phyloP scores from a whole-genome alignment of 2,329 filamentous ascomycete genomes.

The Capronia coronata region DNA sequence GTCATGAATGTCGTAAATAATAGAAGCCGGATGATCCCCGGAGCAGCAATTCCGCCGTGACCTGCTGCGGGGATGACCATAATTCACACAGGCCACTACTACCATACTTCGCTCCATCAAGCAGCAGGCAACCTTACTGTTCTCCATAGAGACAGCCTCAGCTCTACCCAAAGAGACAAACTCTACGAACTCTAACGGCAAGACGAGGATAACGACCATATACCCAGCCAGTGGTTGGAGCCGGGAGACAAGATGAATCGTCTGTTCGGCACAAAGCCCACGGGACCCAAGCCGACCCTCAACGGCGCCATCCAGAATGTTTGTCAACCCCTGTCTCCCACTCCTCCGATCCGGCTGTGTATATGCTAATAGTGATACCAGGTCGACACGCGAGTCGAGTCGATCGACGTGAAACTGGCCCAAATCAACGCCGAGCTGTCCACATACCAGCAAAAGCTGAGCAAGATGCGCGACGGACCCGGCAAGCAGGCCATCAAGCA shows the following conservation, averaged over 20 bases:
- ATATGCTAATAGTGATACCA: slow-evolving; percentile 31
- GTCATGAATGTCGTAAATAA: not conserved
- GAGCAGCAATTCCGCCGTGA: not conserved
- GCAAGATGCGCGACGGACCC: slow-evolving; percentile 91
- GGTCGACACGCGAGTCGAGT: slow-evolving; percentile 74
- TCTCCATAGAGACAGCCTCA: no score
- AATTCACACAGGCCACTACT: not conserved
- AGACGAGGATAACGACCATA: no score
- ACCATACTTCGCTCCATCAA: no score
- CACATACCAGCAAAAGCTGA: slow-evolving; percentile 78
- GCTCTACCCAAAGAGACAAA: no score
- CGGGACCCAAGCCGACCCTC: slow-evolving; percentile 83
- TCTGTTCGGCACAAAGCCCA: slow-evolving; percentile 82
- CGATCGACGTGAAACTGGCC: slow-evolving; percentile 89
- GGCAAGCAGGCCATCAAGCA: slow-evolving; percentile 89
- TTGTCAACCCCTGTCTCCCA: slow-evolving; percentile 28
- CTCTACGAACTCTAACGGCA: no score
- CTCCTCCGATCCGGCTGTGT: not conserved
- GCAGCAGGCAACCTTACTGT: no score
- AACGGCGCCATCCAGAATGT: slow-evolving; percentile 76
- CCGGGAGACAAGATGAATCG: slow-evolving; percentile 48
- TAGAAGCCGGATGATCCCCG: not conserved
- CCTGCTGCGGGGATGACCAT: not conserved
- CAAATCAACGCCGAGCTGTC: slow-evolving; percentile 84
- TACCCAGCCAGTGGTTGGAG: no score